phyloP scores from a whole-genome alignment of 1,284 basidiomycete genomes.

The Leucoagaricus sp. region DNA sequence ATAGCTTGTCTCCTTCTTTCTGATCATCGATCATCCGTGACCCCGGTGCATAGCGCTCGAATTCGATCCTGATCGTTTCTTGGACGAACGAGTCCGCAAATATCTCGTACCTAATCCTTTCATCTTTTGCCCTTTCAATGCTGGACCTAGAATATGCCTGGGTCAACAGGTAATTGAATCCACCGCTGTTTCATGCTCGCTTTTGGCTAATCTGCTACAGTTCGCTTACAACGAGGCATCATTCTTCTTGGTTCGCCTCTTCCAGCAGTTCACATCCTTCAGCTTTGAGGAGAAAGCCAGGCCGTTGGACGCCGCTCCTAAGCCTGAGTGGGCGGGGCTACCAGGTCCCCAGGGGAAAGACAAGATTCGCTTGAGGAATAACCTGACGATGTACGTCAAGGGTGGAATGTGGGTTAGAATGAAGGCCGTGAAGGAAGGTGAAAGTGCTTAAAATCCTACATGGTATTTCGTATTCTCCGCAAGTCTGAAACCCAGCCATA shows the following conservation, averaged over 20 bases:
- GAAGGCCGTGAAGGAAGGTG: neutral
- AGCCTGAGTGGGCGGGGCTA: conserved; percentile 34
- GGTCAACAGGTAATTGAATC: conserved; percentile 48
- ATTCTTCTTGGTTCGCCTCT: conserved; percentile 39
- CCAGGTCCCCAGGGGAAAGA: conserved; percentile 26
- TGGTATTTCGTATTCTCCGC: neutral
- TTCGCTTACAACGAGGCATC: conserved; percentile 43
- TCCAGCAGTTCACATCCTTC: conserved; percentile 49
- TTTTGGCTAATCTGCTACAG: conserved; percentile 16
- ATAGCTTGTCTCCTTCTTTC: no score
- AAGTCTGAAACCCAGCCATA: no score
- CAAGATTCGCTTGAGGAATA: conserved; percentile 36
- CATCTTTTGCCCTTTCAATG: conserved; percentile 64
- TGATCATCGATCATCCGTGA: neutral
- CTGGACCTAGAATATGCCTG: conserved; percentile 59
- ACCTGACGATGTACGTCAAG: conserved; percentile 40
- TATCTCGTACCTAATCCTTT: conserved; percentile 57
- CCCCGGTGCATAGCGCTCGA: conserved; percentile 24
- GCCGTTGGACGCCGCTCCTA: conserved; percentile 34
- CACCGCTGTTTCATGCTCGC: neutral
- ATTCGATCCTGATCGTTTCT: conserved; percentile 61
- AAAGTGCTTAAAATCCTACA: neutral
- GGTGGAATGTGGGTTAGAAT: conserved; percentile 13
- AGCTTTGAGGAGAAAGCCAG: conserved; percentile 34
- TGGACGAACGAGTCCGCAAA: conserved; percentile 52